Conservation (phyloP, 768 basidiomycete genomes). For the Rhodotorula kratochvilovae region DNA sequence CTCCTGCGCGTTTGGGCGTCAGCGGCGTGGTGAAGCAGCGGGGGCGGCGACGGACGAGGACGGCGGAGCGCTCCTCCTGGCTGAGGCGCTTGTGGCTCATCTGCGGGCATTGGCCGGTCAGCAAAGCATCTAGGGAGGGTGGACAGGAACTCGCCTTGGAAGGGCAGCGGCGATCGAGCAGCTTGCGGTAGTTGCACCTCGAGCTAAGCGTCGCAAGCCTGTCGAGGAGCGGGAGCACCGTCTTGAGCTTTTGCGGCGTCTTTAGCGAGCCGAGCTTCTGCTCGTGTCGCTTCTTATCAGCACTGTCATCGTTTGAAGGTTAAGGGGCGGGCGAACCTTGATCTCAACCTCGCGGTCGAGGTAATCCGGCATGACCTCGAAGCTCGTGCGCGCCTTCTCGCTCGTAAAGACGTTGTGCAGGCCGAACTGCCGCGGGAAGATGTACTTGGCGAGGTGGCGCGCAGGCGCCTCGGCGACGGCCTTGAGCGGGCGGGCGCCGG, state of each 20-base stretch:
- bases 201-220: conserved; percentile 63
- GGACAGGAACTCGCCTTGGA: too few relatives aligned
- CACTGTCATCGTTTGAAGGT: not conserved
- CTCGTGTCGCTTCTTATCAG: not conserved
- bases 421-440: conserved; percentile 77
- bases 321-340: conserved; percentile 52
- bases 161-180: conserved; percentile 65
- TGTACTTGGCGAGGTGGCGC: conserved; percentile 69
- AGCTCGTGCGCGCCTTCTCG: conserved; percentile 49
- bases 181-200: conserved; percentile 63
- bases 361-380: conserved; percentile 13
- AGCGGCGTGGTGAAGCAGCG: conserved; percentile 17
- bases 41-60: conserved; percentile 54
- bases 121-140: too few relatives aligned
- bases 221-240: conserved; percentile 56
- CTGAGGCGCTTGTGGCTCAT: not conserved
- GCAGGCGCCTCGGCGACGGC: conserved; percentile 42
- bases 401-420: conserved; percentile 62
- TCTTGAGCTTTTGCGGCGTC: conserved; percentile 69
- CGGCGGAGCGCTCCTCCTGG: conserved; percentile 56
- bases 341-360: conserved; percentile 66
- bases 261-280: conserved; percentile 54
- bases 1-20: conserved; percentile 53
- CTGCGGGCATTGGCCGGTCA: not conserved
- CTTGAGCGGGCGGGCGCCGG: not conserved